These are phyloP conservation scores for Neurospora sp. DNA, from an alignment of 495 filamentous ascomycete species.

Conservation along the genomic window DNA sequence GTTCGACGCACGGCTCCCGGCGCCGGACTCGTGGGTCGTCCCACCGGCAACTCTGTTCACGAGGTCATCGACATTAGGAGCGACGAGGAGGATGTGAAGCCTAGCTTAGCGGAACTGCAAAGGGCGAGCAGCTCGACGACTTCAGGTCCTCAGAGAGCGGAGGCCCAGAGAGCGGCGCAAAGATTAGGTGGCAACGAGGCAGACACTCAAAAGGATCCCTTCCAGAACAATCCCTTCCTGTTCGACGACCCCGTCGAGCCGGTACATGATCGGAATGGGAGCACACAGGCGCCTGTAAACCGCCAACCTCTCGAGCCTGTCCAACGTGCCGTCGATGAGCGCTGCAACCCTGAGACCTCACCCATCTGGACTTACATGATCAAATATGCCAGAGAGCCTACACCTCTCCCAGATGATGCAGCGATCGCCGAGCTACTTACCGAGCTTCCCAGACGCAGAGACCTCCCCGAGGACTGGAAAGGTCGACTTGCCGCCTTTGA, in stretches of 20 bases:
- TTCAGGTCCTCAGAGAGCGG: neutral
- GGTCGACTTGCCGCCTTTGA: neutral
- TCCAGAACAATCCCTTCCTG: neutral
- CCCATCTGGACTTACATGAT: neutral
- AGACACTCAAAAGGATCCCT: neutral
- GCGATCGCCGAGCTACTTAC: neutral
- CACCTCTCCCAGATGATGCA: neutral
- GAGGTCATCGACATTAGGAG: neutral
- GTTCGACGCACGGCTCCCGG: neutral
- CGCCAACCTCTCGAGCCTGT: too few species aligned
- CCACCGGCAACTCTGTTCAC: neutral
- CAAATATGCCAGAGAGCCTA: neutral
- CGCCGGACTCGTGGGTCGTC: neutral
- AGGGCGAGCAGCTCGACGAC: neutral
- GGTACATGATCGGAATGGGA: neutral
- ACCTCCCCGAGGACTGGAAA: fast-evolving
- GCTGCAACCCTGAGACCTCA: too few species aligned
- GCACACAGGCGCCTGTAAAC: neutral
- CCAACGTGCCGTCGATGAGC: too few species aligned
- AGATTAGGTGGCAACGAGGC: neutral
- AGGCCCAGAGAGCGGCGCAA: neutral
- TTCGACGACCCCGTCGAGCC: neutral
- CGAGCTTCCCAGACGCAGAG: neutral
- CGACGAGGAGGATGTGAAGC: neutral
- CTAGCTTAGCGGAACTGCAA: neutral